These are phyloP conservation scores for Theileria annulata DNA, from an alignment of 169 alveolate genomes.

Conservation along the genomic window DNA sequence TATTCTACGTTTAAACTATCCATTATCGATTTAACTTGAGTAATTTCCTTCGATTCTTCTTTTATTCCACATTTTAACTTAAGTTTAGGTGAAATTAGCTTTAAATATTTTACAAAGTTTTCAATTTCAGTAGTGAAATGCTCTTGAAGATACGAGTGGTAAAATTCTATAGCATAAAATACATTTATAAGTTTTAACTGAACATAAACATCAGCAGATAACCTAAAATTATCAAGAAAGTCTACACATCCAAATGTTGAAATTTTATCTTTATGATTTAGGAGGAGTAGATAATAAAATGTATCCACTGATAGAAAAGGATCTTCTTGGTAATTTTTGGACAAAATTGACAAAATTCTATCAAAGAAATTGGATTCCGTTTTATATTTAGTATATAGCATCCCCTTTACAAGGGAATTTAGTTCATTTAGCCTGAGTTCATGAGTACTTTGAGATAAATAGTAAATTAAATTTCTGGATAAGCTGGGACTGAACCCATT, in stretches of 20 bases:
- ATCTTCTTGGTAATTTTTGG: neutral
- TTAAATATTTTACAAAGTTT: slow-evolving; percentile 34
- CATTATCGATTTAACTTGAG: slow-evolving; percentile 11
- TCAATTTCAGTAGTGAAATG: slow-evolving; percentile 5
- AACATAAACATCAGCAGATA: neutral
- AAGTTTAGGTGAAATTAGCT: slow-evolving; percentile 29
- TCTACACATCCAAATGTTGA: neutral
- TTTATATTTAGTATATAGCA: neutral
- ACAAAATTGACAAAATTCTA: neutral
- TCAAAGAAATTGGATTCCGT: neutral
- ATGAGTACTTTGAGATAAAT: neutral
- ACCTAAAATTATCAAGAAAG: slow-evolving; percentile 12
- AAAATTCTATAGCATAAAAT: neutral
- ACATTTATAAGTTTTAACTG: slow-evolving; percentile 34
- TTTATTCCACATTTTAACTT: slow-evolving; percentile 17
- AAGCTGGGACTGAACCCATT: neutral
- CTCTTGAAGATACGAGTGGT: slow-evolving; percentile 7
- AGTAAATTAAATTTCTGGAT: neutral
- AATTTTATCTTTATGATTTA: neutral
- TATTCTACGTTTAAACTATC: slow-evolving; percentile 21
- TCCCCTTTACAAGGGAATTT: neutral
- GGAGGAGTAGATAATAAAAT: slow-evolving; percentile 13
- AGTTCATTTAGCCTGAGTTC: neutral
- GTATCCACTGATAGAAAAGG: slow-evolving; percentile 9
- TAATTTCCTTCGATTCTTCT: slow-evolving; percentile 8